Conservation (phyloP, 805 yeast genomes). For the Zygosaccharomyces kombuchaensis region DNA sequence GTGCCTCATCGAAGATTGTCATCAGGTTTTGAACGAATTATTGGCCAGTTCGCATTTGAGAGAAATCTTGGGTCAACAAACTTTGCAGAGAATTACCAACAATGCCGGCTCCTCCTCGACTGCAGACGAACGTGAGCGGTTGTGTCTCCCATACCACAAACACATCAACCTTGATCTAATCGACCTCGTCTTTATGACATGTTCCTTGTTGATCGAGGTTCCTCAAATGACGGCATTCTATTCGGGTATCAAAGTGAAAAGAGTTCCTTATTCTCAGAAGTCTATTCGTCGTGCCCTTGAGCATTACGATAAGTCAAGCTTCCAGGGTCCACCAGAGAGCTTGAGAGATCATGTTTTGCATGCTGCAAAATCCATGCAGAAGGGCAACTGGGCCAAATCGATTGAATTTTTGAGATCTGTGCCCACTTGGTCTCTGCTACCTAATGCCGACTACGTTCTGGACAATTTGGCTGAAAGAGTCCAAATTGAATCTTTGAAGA, state of each 20-base stretch:
- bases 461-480: constrained; percentile 71
- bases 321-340: constrained; percentile 97
- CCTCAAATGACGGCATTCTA: constrained; percentile 80
- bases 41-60: constrained; percentile 80
- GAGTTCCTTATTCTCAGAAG: constrained; percentile 55
- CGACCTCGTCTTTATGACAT: constrained; percentile 89
- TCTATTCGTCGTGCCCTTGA: constrained; percentile 89
- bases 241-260: constrained; percentile 56
- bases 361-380: constrained; percentile 83
- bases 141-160: constrained; percentile 94
- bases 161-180: constrained; percentile 93
- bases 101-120: constrained; percentile 35
- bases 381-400: constrained; percentile 85
- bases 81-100: constrained; percentile 61
- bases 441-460: constrained; percentile 62
- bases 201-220: constrained; percentile 83
- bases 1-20: constrained; percentile 81
- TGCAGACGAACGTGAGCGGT: constrained; percentile 43
- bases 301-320: constrained; percentile 87
- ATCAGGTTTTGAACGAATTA: constrained; percentile 81
- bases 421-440: constrained; percentile 79
- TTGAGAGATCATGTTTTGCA: constrained; percentile 89
- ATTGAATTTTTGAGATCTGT: constrained; percentile 53
- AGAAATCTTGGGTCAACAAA: constrained; percentile 91
- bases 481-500: constrained; percentile 86